Conservation (phyloP, 495 filamentous ascomycete genomes). For the Oidiodendron maius region DNA sequence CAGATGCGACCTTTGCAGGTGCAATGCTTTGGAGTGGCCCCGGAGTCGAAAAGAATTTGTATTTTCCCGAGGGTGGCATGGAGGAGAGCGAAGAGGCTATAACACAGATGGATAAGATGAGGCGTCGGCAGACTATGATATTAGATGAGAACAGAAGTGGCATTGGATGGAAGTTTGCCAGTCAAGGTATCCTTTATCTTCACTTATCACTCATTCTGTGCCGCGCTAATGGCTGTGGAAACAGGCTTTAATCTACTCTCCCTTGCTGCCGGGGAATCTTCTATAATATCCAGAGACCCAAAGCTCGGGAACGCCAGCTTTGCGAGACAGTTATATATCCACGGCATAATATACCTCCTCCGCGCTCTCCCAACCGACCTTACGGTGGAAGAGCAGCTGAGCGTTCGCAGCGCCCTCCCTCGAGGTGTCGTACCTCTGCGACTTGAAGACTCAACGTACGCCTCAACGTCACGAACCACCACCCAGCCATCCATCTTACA, state of each 20-base stretch:
- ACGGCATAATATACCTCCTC: constrained; percentile 59
- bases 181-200: constrained; percentile 29
- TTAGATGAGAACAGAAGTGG: constrained; percentile 26
- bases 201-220: background rate
- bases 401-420: constrained; percentile 43
- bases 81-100: constrained; percentile 8
- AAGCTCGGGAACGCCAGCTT: constrained; percentile 30
- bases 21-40: constrained; percentile 15
- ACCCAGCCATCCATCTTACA: constrained; percentile 47
- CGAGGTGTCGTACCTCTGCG: constrained; percentile 17
- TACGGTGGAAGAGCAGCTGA: constrained; percentile 36
- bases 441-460: constrained; percentile 1
- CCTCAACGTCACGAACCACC: background rate
- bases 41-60: background rate
- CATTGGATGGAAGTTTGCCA: constrained; percentile 41
- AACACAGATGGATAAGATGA: background rate
- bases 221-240: background rate
- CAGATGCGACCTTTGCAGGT: constrained; percentile 9
- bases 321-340: constrained; percentile 61
- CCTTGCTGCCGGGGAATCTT: constrained; percentile 31
- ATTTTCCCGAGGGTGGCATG: constrained; percentile 5
- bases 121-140: background rate
- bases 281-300: constrained; percentile 14
- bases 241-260: constrained; percentile 31
- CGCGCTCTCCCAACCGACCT: constrained; percentile 58